Conservation (phyloP, 2,329 filamentous ascomycete genomes). For the Colletotrichum chlorophyti region DNA sequence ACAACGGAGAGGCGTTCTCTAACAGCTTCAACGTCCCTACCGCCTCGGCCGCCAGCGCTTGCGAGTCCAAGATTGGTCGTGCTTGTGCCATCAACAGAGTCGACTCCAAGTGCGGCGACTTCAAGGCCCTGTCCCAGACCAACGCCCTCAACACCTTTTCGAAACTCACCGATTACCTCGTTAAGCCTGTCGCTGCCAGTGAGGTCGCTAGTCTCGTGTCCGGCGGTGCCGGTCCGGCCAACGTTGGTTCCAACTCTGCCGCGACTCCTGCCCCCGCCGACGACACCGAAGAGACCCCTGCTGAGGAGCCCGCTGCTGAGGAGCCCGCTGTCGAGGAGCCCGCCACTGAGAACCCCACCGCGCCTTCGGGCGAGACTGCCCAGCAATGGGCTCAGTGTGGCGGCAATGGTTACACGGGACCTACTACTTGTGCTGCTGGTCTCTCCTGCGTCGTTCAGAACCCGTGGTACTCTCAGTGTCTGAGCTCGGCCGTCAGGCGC, state of each 20-base stretch:
- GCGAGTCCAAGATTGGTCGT: constrained; percentile 10
- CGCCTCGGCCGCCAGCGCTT: constrained; percentile 27
- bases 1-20: constrained; percentile 40
- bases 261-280: neutral
- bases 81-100: constrained; percentile 21
- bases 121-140: constrained; percentile 30
- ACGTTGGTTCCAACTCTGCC: constrained; percentile 28
- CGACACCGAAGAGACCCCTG: neutral
- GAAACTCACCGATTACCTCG: constrained; percentile 31
- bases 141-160: constrained; percentile 29
- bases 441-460: constrained; percentile 26
- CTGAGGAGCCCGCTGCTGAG: neutral
- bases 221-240: constrained; percentile 33
- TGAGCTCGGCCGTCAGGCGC: constrained; percentile 35
- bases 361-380: neutral
- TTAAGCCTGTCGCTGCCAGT: constrained; percentile 34
- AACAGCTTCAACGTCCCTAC: constrained; percentile 33
- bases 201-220: constrained; percentile 34
- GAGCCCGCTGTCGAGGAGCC: neutral
- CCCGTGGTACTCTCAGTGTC: constrained; percentile 64
- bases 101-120: constrained; percentile 31
- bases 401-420: constrained; percentile 33
- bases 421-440: constrained; percentile 34
- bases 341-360: neutral
- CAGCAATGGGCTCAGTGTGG: constrained; percentile 34